A percentile compares a stretch with the other conserved stretches of the same genome.
These are phyloP conservation scores for Brasilioporus rufonigricans DNA, from an alignment of 768 basidiomycete species.

Conservation along the genomic window DNA sequence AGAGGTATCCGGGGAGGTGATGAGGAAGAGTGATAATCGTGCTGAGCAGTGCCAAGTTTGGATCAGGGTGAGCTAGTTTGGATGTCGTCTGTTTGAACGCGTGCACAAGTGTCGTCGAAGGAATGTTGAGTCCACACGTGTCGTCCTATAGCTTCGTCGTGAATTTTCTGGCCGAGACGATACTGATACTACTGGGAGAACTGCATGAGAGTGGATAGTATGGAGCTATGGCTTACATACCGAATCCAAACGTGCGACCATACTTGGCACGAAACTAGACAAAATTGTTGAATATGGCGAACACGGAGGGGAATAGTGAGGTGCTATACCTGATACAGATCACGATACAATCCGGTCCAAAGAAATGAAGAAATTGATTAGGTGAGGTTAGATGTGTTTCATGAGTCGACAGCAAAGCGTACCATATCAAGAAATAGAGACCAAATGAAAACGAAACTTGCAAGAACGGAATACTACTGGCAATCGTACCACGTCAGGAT, in stretches of 20 bases:
- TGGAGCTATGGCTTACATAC: neutral
- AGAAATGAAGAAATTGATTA: neutral
- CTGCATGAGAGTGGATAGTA: too few species aligned
- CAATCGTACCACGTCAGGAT: too few species aligned
- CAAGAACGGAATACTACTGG: neutral
- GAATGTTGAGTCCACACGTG: constrained; percentile 7
- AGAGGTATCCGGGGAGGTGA: constrained; percentile 3
- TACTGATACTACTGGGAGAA: neutral
- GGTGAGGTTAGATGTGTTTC: neutral
- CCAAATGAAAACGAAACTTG: neutral
- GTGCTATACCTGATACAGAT: neutral
- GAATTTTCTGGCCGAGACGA: constrained; percentile 13
- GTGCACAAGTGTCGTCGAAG: constrained; percentile 10
- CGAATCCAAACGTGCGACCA: neutral
- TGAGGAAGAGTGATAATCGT: neutral
- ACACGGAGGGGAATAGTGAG: neutral
- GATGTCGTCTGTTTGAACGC: constrained; percentile 10
- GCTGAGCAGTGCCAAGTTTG: constrained; percentile 9
- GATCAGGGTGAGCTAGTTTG: constrained; percentile 12
- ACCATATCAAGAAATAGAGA: constrained; percentile 5
- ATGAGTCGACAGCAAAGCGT: neutral
- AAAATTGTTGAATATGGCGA: neutral
- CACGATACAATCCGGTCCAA: neutral
- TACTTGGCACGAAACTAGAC: neutral
- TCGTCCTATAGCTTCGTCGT: constrained; percentile 5